Percentiles rank a stretch among this genome's conserved stretches.
phyloP scores from a whole-genome alignment of 192 early-diverging fungal species.

The Entomortierella lignicola region DNA sequence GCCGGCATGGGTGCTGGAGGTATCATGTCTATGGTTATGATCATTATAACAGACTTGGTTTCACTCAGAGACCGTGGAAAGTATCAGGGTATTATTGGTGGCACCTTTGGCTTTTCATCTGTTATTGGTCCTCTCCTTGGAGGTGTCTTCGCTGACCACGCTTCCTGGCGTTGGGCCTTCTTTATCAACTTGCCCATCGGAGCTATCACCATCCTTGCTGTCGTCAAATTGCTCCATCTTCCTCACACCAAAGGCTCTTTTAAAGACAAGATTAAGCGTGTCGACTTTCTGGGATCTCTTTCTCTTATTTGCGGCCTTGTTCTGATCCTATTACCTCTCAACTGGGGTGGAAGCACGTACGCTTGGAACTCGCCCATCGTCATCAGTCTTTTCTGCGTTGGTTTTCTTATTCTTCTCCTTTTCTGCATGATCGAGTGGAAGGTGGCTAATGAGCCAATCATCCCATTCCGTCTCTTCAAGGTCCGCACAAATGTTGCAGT shows the following conservation, averaged over 20 bases:
- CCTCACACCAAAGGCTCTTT: constrained; percentile 60
- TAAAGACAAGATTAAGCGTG: constrained; percentile 64
- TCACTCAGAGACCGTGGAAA: constrained; percentile 73
- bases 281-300: constrained; percentile 74
- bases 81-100: constrained; percentile 69
- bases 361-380: constrained; percentile 72
- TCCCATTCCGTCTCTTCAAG: constrained; percentile 71
- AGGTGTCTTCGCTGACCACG: constrained; percentile 63
- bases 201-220: constrained; percentile 51
- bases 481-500: constrained; percentile 57
- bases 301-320: constrained; percentile 63
- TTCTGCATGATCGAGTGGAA: constrained; percentile 76
- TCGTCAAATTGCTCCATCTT: constrained; percentile 67
- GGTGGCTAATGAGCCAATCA: constrained; percentile 75
- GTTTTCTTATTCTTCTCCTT: constrained; percentile 52
- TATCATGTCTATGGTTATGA: constrained; percentile 67
- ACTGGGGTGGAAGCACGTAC: constrained; percentile 78
- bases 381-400: constrained; percentile 66
- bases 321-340: constrained; percentile 74
- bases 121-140: constrained; percentile 60
- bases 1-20: constrained; percentile 79
- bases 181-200: constrained; percentile 73
- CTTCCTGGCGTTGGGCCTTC: constrained; percentile 70
- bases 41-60: constrained; percentile 80
- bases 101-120: constrained; percentile 63